A percentile compares a stretch with the other conserved stretches of the same genome.
phyloP scores from a whole-genome alignment of 2,329 filamentous ascomycete genomes.

The Passalora sequoiae region DNA sequence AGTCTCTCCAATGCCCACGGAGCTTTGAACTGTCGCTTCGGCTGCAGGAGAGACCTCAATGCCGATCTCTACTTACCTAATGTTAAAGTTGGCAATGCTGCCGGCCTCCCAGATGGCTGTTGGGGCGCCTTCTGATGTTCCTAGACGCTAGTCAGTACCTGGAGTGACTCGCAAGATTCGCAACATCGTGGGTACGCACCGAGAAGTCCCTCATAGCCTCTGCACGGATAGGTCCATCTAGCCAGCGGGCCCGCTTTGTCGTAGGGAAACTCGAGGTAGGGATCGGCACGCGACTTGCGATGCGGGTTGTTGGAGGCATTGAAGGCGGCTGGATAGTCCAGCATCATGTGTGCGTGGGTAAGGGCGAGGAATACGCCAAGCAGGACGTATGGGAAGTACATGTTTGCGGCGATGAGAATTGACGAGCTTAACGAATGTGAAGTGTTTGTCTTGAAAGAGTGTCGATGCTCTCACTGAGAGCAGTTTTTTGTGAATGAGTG shows the following conservation, averaged over 20 bases:
- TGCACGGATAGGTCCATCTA: conserved; percentile 36
- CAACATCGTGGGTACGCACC: conserved; percentile 8
- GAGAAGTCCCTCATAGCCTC: conserved; percentile 42
- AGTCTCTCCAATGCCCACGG: too few relatives aligned
- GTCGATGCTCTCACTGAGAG: too few relatives aligned
- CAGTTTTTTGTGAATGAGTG: too few relatives aligned
- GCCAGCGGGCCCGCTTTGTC: conserved; percentile 41
- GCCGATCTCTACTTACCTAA: too few relatives aligned
- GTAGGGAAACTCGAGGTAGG: conserved; percentile 41
- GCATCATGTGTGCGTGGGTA: conserved; percentile 27
- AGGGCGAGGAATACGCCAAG: too few relatives aligned
- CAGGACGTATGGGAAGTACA: too few relatives aligned
- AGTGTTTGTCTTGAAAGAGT: too few relatives aligned
- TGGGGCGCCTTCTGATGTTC: conserved; percentile 39
- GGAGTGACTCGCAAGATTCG: not conserved
- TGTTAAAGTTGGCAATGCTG: conserved; percentile 39
- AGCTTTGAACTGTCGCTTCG: too few relatives aligned
- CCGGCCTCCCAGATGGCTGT: conserved; percentile 43
- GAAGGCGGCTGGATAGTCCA: conserved; percentile 41
- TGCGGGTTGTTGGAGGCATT: conserved; percentile 43
- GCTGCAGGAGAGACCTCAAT: too few relatives aligned
- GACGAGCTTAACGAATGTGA: too few relatives aligned
- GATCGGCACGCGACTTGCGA: conserved; percentile 34
- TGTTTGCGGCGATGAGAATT: too few relatives aligned
- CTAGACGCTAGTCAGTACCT: not conserved